Base-by-base conservation (phyloP, 2,329 filamentous ascomycete genomes). In the Chaetomium strumarium region DNA sequence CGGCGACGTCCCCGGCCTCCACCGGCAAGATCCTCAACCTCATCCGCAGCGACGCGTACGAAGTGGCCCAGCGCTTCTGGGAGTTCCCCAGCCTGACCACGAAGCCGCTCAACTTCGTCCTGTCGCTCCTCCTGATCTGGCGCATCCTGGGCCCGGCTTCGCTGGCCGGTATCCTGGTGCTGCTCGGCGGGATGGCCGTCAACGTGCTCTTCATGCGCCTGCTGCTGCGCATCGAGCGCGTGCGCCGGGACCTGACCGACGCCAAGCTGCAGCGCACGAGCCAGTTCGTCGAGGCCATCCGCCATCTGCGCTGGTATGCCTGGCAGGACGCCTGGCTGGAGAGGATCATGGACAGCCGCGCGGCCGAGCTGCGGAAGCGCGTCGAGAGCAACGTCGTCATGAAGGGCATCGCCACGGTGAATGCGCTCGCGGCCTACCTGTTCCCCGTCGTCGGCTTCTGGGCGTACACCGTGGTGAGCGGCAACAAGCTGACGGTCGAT, bases 21-120 rank as follows among this genome's bases (percentile, higher is more conserved):
- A 92, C 91, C 70, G 90, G 90, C 8, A 95, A 95, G 64, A 93
- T 96, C 47, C 78, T 96, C 55, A 96, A 95, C 62, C 70, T 96
- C 2, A 87, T 95, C 75, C 84, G 89, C 45, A 83, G 79, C 53
- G 88, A 93, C 65, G 88, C 86, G 0, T 93, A 92, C 63, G 86
- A 91, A 64, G 81, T 92, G 37, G 80, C 88, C 2, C 88, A 92
- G 63, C 74, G 87, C 40, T 93, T 96, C 62, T 96, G 90, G 90
- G 90, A 96, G 55, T 87, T 93, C 48, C 79, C 86, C 2, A 75
- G 75, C n/a, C 72, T 96, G 1, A 72, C 95, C 38, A 84, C 84
- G 3, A 88, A 86, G 56, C 90, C 90, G 0, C 68, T 93, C 14
- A 86, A 86, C 54, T 77, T 92, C n/a, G 63, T 90, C 1, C 73